Evolutionary conservation across 2,329 filamentous ascomycete species (phyloP), one percentile per base, ranked within the genome.

Genomic region (Fusarium fracticaudum): DNA sequence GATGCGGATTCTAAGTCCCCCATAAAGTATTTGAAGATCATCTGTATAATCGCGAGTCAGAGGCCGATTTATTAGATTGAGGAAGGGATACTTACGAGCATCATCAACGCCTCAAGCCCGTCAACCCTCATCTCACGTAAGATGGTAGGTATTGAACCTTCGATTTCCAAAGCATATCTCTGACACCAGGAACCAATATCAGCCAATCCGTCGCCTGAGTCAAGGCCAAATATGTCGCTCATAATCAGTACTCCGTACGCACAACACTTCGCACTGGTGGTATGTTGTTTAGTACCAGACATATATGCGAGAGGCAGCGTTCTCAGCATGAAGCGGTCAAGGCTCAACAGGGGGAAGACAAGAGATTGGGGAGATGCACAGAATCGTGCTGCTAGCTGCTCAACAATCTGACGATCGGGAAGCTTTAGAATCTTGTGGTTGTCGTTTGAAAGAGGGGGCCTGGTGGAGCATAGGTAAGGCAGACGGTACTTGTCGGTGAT

Each of bases 301-400:
- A 6, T 6, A 1, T 24, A 40, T 6, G 51, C 64, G 1, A 67
- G 29, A 17, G 45, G 24, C 6, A 68, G 5, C 2, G 63, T 67
- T 1, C 1, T n/a, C 2, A 1, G 14, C 1, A 20, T 8, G 2
- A 68, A 44, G 4, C 41, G 22, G 1, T 26, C 1, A 0, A 54
- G 45, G 3, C 37, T 48, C 0, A 68, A 15, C 0, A 48, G 7
- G 1, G 65, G 65, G 8, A 68, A 68, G 18, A 67, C 37, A 1
- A 68, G 41, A 12, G 37, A 67, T 1, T 68, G 38, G 1, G 43
- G 10, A 5, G 65, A 54, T 11, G 35, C 61, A 18, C 35, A 38
- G 6, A 68, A 33, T 7, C 18, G 10, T 1, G 2, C 37, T 4
- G 24, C 63, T 8, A 54, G 8, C 1, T 15, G 20, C 18, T 61